phyloP scores from a whole-genome alignment of 805 yeast genomes.

The Groenewaldozyma salmanticensis region DNA sequence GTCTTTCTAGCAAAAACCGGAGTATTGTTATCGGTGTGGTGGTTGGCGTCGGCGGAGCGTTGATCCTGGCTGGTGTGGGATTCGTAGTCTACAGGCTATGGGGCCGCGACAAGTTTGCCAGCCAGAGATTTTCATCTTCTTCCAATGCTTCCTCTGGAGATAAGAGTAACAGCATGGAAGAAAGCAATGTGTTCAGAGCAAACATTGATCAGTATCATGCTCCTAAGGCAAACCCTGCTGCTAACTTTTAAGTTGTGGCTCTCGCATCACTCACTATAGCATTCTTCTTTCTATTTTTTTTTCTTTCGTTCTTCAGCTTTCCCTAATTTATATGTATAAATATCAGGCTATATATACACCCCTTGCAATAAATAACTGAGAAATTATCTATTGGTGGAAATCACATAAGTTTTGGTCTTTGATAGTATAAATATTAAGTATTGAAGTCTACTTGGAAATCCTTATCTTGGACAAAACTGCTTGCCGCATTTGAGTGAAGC shows the following conservation, averaged over 20 bases:
- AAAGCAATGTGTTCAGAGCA: slow-evolving; percentile 25
- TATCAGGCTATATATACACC: too few relatives aligned
- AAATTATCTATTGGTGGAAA: too few relatives aligned
- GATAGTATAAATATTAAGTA: too few relatives aligned
- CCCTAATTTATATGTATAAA: too few relatives aligned
- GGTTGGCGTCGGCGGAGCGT: slow-evolving; percentile 63
- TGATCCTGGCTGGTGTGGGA: slow-evolving; percentile 34
- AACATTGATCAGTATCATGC: slow-evolving; percentile 30
- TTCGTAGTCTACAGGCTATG: slow-evolving; percentile 16
- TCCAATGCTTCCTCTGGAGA: slow-evolving; percentile 2
- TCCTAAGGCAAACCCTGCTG: slow-evolving; percentile 23
- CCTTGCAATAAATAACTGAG: too few relatives aligned
- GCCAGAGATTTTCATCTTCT: background rate
- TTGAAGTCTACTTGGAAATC: too few relatives aligned
- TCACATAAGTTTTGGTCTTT: too few relatives aligned
- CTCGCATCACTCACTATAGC: too few relatives aligned
- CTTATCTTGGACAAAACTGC: too few relatives aligned
- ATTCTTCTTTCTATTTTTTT: too few relatives aligned
- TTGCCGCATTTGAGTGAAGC: background rate
- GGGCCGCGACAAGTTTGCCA: slow-evolving; percentile 3
- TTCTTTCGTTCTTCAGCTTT: too few relatives aligned
- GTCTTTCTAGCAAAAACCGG: slow-evolving; percentile 37
- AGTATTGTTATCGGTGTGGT: slow-evolving; percentile 58
- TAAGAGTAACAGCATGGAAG: slow-evolving; percentile 18
- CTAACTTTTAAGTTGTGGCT: slow-evolving; percentile 25